Evolutionary conservation across 1,284 basidiomycete genomes (phyloP), one percentile per base, ranked within the genome.

Genomic region (Anthracocystis setariae): DNA sequence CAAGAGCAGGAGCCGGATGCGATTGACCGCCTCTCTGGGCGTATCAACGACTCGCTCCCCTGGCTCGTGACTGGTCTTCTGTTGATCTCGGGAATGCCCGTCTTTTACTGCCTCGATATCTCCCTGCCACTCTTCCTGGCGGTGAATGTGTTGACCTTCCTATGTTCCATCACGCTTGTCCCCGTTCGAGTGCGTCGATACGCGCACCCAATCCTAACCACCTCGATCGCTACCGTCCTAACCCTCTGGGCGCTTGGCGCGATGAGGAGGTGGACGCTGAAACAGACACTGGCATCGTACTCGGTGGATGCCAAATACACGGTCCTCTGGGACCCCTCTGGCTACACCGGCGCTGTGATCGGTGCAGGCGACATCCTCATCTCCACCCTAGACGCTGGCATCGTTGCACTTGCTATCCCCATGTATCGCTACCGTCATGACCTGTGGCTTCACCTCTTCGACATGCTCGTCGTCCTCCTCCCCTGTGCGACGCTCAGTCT

Each of bases 341-440:
- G 66, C 15, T 79, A 79, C 58, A 46, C 7, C 0, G 78, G 78
- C 3, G 72, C 76, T 1, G 69, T 79, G 17, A 74, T 77, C 13
- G 78, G 78, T 1, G 76, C 78, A 0, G 78, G 74, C 12, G 78
- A 79, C 52, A 55, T 79, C 17, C 45, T 79, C 2, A 70, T 74
- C 37, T 71, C 65, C 2, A 73, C 73, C 3, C 63, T 79, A 1
- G 78, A 79, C 55, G 78, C 76, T 12, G 78, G 76, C 0, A 77
- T 79, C 32, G 76, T 79, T 0, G 62, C 73, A 8, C 55, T 79
- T 12, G 77, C 74, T 2, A 70, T 79, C 2, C 76, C 76, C 4
- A 76, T 78, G 74, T 79, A 79, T 24, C 60, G 78, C 2, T 79
- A 79, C 42, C 46, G 76, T 5, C 49, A 65, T 42, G 78, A 79